Conservation (phyloP, 148 eudicot species). For the Silene latifolia region DNA sequence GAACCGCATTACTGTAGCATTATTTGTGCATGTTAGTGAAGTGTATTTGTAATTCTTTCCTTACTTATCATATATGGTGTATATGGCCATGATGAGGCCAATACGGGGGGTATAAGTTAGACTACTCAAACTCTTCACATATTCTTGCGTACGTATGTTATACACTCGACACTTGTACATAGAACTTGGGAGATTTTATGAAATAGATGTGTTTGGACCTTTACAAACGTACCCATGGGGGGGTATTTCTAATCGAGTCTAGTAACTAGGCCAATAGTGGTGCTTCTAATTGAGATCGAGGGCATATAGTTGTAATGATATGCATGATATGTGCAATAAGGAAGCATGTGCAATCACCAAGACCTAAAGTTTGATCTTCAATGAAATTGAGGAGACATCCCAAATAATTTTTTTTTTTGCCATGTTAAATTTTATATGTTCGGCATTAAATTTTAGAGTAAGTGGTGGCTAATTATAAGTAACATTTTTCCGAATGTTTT, state of each 20-base stretch:
- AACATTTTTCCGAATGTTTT: constrained; percentile 13
- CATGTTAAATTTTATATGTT: not conserved
- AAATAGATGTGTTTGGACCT: not conserved
- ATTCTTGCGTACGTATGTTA: not conserved
- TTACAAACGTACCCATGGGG: not conserved
- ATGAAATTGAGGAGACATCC: not conserved
- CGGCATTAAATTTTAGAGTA: constrained; percentile 1
- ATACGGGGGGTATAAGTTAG: not conserved
- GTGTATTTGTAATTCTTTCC: not conserved
- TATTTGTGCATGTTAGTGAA: not conserved
- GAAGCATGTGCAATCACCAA: not conserved
- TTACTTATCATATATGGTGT: not conserved
- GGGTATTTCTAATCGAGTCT: not conserved
- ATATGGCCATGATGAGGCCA: not conserved
- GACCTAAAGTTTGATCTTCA: not conserved
- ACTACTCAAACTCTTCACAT: not conserved
- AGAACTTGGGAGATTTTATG: not conserved
- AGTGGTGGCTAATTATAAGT: not conserved
- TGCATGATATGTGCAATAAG: not conserved
- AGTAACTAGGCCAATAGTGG: not conserved
- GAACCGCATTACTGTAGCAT: not conserved
- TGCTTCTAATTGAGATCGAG: not conserved
- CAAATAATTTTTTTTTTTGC: not conserved
- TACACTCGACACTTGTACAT: not conserved
- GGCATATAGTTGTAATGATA: not conserved